A percentile compares a stretch with the other conserved stretches of the same genome.
These are phyloP conservation scores for Phycomyces blakesleeanus DNA, from an alignment of 192 early-diverging fungal species.

Conservation along the genomic window DNA sequence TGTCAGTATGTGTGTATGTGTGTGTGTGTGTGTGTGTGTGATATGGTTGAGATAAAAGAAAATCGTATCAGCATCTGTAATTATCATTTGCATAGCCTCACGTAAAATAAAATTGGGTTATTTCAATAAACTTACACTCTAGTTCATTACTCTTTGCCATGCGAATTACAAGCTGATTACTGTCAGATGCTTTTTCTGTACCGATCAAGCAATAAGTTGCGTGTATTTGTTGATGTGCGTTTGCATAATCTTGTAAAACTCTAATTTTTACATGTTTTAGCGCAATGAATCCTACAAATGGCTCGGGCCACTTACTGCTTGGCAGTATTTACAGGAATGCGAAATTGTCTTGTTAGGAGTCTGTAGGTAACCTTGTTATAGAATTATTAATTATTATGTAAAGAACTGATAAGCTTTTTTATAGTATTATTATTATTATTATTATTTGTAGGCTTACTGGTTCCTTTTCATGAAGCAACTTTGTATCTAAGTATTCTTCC, in stretches of 20 bases:
- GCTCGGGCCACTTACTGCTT: conserved; percentile 2
- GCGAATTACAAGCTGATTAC: neutral
- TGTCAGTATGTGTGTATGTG: neutral
- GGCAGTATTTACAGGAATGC: conserved; percentile 2
- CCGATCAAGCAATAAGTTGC: neutral
- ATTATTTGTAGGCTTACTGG: neutral
- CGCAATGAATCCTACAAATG: no score
- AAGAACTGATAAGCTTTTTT: neutral
- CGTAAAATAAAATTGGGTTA: neutral
- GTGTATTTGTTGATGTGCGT: neutral
- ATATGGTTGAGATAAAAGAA: no score
- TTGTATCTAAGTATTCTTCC: neutral
- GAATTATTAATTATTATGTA: neutral
- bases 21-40: neutral
- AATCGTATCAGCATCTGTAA: neutral
- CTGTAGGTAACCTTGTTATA: conserved; percentile 5
- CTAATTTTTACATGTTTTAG: neutral
- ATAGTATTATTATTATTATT: neutral
- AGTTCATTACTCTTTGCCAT: neutral
- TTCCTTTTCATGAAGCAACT: neutral
- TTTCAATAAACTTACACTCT: neutral
- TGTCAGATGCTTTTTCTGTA: neutral
- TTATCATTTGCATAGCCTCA: neutral
- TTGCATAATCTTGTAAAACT: neutral
- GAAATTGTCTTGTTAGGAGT: neutral